Conservation (phyloP, 352 stramenopile genomes). For the Globisporangium okanoganense region DNA sequence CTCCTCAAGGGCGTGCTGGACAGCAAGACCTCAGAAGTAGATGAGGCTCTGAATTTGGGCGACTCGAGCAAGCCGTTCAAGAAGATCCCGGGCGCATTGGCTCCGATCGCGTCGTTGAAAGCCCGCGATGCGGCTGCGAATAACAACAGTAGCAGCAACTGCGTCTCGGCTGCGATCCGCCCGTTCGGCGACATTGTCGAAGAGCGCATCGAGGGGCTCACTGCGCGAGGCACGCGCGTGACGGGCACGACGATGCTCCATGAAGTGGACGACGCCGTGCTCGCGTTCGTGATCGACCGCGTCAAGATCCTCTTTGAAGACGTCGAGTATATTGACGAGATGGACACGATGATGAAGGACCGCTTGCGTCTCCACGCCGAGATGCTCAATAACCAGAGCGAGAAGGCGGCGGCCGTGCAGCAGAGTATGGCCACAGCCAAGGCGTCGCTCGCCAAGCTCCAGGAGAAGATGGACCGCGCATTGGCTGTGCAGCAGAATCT, state of each 20-base stretch:
- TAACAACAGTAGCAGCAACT: slow-evolving; percentile 8
- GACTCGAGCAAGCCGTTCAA: slow-evolving; percentile 22
- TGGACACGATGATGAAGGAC: slow-evolving; percentile 63
- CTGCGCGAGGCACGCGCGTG: slow-evolving; percentile 38
- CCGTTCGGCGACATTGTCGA: slow-evolving; percentile 60
- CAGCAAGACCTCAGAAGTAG: slow-evolving; percentile 19
- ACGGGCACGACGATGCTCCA: slow-evolving; percentile 54
- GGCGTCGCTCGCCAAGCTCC: slow-evolving; percentile 33
- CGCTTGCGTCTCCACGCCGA: slow-evolving; percentile 53
- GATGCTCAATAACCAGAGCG: slow-evolving; percentile 48
- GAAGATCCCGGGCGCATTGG: slow-evolving; percentile 47
- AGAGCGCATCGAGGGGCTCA: slow-evolving; percentile 52
- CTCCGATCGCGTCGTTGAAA: slow-evolving; percentile 39
- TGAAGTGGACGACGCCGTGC: slow-evolving; percentile 64
- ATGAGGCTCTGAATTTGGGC: slow-evolving; percentile 3
- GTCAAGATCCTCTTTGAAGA: slow-evolving; percentile 70
- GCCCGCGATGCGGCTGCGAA: slow-evolving; percentile 20
- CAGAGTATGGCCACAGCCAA: slow-evolving; percentile 28
- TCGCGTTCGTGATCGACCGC: slow-evolving; percentile 39
- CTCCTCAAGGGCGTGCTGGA: slow-evolving; percentile 56
- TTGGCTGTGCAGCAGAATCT: slow-evolving; percentile 71
- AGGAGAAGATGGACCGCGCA: slow-evolving; percentile 54
- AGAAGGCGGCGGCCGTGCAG: slow-evolving; percentile 40
- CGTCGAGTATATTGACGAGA: slow-evolving; percentile 69
- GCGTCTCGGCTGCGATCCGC: slow-evolving; percentile 23